Percentiles rank a stretch among this genome's conserved stretches.
These are phyloP conservation scores for Phytophthora sp. DNA, from an alignment of 352 stramenopile species.

Conservation along the genomic window DNA sequence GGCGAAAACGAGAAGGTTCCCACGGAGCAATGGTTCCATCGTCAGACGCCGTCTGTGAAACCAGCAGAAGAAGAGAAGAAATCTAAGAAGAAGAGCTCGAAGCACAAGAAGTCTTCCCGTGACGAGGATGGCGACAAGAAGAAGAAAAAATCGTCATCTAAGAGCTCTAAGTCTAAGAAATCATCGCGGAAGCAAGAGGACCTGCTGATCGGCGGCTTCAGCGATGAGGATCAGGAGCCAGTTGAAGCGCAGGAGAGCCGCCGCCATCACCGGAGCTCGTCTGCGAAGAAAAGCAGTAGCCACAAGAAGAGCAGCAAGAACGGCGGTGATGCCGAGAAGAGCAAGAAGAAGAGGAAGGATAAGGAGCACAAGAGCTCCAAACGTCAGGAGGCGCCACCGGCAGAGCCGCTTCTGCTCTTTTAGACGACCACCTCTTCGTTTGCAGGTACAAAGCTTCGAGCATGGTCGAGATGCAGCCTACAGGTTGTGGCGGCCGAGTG, in stretches of 20 bases:
- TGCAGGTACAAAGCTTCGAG: slow-evolving; percentile 8
- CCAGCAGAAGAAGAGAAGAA: slow-evolving; percentile 57
- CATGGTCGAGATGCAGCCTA: slow-evolving; percentile 6
- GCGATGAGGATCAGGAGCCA: slow-evolving; percentile 41
- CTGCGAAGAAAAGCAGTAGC: slow-evolving; percentile 49
- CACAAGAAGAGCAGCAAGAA: slow-evolving; percentile 57
- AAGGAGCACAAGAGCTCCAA: slow-evolving; percentile 61
- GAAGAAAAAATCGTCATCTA: slow-evolving; percentile 43
- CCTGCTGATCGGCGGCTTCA: slow-evolving; percentile 50
- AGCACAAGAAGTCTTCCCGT: slow-evolving; percentile 50
- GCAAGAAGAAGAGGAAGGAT: slow-evolving; percentile 44
- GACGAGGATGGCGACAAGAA: slow-evolving; percentile 45
- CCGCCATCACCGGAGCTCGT: slow-evolving; percentile 32
- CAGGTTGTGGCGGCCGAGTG: not conserved
- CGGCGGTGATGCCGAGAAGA: slow-evolving; percentile 41
- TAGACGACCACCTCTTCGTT: slow-evolving; percentile 49
- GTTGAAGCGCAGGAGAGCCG: slow-evolving; percentile 28
- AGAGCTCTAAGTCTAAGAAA: slow-evolving; percentile 39
- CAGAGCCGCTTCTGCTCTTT: slow-evolving; percentile 81
- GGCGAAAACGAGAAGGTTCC: slow-evolving; percentile 79
- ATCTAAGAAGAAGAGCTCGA: slow-evolving; percentile 69
- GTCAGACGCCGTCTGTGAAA: slow-evolving; percentile 44
- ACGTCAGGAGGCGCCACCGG: slow-evolving; percentile 41
- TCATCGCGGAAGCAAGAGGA: slow-evolving; percentile 30
- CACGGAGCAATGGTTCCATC: slow-evolving; percentile 83